Evolutionary conservation across 371 early-diverging fungal species (phyloP).

Genomic region (Entomophthora muscae): DNA sequence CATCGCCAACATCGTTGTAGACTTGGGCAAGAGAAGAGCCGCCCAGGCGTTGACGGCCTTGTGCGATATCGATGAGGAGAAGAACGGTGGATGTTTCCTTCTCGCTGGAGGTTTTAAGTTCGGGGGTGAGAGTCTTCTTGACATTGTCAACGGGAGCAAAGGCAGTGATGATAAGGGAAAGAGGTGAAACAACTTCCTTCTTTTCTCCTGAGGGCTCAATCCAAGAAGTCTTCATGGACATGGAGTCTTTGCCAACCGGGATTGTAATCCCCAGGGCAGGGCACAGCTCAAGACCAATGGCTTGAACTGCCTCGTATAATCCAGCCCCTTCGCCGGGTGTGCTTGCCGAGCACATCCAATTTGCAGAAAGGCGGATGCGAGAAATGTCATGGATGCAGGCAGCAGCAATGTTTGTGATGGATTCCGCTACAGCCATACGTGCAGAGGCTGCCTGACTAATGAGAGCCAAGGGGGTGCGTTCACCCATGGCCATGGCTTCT

Average conservation of each 20-base stretch:
- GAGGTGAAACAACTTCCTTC: slow-evolving; percentile 63
- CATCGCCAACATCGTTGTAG: slow-evolving; percentile 64
- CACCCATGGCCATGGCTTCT: slow-evolving; percentile 96
- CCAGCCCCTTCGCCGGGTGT: slow-evolving; percentile 83
- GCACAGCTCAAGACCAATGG: slow-evolving; percentile 84
- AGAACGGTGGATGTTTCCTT: slow-evolving; percentile 30
- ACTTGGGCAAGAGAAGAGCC: slow-evolving; percentile 88
- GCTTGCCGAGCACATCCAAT: slow-evolving; percentile 94
- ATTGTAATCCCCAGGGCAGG: slow-evolving; percentile 79
- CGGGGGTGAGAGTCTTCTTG: slow-evolving; percentile 74
- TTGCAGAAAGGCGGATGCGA: slow-evolving; percentile 74
- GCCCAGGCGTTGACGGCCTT: slow-evolving; percentile 72
- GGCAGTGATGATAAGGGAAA: slow-evolving; percentile 80
- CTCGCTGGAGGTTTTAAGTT: slow-evolving; percentile 28
- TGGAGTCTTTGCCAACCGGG: slow-evolving; percentile 96
- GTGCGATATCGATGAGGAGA: slow-evolving; percentile 66
- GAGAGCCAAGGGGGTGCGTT: slow-evolving; percentile 79
- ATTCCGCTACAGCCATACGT: slow-evolving; percentile 89
- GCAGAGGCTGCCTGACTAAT: slow-evolving; percentile 73
- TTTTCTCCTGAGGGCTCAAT: slow-evolving; percentile 22
- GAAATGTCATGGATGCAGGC: slow-evolving; percentile 53
- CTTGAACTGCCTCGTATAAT: slow-evolving; percentile 82
- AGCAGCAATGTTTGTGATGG: slow-evolving; percentile 76
- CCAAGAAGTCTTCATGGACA: slow-evolving; percentile 96
- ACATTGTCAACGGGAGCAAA: slow-evolving; percentile 73